Percentiles rank a stretch among this genome's conserved stretches.
Conservation (phyloP, 257 asterid genomes). For the Schizonepeta tenuifolia region DNA sequence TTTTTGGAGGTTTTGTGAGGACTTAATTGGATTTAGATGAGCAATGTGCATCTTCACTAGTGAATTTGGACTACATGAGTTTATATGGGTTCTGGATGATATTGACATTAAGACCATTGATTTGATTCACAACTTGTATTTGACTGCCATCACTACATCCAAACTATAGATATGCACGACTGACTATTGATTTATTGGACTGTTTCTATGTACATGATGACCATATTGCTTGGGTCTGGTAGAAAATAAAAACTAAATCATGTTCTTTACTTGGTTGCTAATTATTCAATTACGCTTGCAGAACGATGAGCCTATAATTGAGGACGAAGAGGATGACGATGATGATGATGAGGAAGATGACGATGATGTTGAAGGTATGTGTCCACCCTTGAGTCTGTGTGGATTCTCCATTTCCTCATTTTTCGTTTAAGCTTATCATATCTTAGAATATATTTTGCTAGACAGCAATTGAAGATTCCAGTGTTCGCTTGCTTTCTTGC, state of each 20-base stretch:
- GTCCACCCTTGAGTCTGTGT: not conserved
- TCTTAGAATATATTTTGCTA: too few species aligned
- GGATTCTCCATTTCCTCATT: not conserved
- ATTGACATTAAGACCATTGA: not conserved
- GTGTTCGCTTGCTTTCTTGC: not conserved
- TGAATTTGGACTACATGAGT: not conserved
- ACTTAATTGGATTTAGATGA: not conserved
- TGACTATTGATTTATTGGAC: not conserved
- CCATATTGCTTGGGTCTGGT: not conserved
- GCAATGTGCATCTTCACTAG: not conserved
- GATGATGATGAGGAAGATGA: constrained; percentile 51
- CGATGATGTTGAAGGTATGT: constrained; percentile 50
- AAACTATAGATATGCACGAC: too few species aligned
- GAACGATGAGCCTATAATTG: constrained; percentile 51
- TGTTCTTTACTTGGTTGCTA: not conserved
- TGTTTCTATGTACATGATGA: not conserved
- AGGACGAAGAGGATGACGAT: constrained; percentile 50
- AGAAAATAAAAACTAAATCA: too few species aligned
- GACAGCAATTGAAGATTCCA: not conserved
- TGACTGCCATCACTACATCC: too few species aligned
- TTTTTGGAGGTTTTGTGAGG: not conserved
- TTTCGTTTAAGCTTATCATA: not conserved
- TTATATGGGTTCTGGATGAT: not conserved
- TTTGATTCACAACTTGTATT: not conserved
- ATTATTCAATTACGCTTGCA: constrained; percentile 14